phyloP scores from a whole-genome alignment of 768 basidiomycete genomes.

The Hydnomerulius pinastri region DNA sequence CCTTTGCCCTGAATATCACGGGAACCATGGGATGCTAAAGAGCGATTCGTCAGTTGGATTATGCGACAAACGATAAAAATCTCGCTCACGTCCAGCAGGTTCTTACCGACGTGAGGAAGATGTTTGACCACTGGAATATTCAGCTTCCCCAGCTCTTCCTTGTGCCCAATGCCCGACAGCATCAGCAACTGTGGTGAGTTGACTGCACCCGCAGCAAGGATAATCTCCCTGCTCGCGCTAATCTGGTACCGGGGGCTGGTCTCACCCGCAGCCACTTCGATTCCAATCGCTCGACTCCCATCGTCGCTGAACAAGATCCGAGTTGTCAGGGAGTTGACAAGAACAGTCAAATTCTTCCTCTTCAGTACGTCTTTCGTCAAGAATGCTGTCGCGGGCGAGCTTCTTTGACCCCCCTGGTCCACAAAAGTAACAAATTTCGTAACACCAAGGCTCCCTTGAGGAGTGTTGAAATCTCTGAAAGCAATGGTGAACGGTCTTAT shows the following conservation, averaged over 20 bases:
- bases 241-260: conserved; percentile 40
- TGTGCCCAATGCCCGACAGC: conserved; percentile 71
- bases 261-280: conserved; percentile 2
- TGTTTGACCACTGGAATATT: conserved; percentile 57
- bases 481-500: too few species aligned
- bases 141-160: conserved; percentile 48
- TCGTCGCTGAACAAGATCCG: conserved; percentile 6
- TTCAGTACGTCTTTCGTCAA: conserved; percentile 20
- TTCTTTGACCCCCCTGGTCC: conserved; percentile 18
- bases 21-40: conserved; percentile 1
- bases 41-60: background rate
- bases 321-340: conserved; percentile 5
- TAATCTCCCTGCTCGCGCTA: conserved; percentile 52
- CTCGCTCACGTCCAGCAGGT: conserved; percentile 51
- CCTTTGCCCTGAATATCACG: background rate
- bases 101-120: conserved; percentile 69
- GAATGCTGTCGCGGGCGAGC: conserved; percentile 24
- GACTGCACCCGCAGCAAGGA: conserved; percentile 46
- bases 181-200: conserved; percentile 63
- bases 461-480: conserved; percentile 6
- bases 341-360: conserved; percentile 22
- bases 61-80: too few species aligned
- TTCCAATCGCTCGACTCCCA: conserved; percentile 1
- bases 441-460: conserved; percentile 13
- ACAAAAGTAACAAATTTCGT: conserved; percentile 14